Conservation (phyloP, 306 rosid species). For the Vigna radiata region DNA sequence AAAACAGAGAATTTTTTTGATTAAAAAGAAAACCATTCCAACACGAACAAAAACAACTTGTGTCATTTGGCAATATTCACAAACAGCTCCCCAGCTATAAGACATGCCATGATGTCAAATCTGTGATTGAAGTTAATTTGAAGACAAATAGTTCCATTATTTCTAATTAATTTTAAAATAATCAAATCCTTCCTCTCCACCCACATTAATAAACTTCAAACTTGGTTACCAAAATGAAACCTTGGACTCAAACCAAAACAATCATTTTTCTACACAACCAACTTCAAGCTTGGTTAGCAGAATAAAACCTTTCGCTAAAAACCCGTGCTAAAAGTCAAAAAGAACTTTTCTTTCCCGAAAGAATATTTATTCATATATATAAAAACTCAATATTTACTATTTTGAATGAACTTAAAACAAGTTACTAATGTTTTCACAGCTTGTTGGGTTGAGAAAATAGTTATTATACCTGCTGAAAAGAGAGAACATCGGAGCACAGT, state of each 20-base stretch:
- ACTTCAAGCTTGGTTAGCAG: too few species aligned
- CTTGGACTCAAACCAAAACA: not conserved
- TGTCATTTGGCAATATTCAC: not conserved
- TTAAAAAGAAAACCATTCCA: not conserved
- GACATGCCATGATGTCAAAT: too few species aligned
- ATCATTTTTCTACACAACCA: too few species aligned
- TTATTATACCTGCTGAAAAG: conserved; percentile 75
- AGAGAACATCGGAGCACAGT: conserved; percentile 73
- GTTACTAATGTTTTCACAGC: not conserved
- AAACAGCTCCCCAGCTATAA: not conserved
- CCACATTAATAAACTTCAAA: not conserved
- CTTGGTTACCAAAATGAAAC: not conserved
- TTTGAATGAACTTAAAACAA: not conserved
- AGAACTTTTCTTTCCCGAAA: not conserved
- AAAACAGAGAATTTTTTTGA: not conserved
- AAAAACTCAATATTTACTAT: not conserved
- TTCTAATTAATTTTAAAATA: not conserved
- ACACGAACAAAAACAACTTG: not conserved
- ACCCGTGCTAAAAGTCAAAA: not conserved
- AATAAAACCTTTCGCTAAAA: not conserved
- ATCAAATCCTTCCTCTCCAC: not conserved
- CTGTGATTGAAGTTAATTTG: too few species aligned
- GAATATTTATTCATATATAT: too few species aligned
- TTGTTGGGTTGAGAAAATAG: not conserved
- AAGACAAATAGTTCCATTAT: too few species aligned